Evolutionary conservation across 176 grass and related monocot genomes (phyloP).

Genomic region (Raddia guianensis): DNA sequence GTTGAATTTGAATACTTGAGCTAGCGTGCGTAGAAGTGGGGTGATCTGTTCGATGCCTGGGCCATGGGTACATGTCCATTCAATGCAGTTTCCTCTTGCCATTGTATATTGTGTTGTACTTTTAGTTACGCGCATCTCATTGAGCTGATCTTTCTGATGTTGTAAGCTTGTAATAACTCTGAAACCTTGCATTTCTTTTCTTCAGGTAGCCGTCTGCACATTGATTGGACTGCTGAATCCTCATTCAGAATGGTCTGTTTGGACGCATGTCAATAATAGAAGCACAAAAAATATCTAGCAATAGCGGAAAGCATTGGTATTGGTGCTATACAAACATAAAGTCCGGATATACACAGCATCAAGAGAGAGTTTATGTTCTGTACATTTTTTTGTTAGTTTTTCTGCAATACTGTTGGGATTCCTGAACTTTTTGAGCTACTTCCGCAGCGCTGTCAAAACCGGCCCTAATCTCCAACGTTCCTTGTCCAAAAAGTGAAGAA

Average conservation of each 20-base stretch:
- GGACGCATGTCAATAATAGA: slow-evolving; percentile 22
- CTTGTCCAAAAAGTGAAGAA: neutral
- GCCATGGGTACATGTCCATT: neutral
- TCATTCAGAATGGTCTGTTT: neutral
- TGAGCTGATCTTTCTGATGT: slow-evolving; percentile 10
- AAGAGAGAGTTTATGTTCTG: neutral
- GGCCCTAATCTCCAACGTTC: no score
- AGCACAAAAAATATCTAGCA: neutral
- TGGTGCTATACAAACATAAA: neutral
- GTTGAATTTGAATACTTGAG: neutral
- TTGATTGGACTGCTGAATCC: neutral
- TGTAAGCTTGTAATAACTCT: neutral
- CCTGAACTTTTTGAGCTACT: neutral
- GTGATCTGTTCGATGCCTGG: neutral
- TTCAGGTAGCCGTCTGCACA: slow-evolving; percentile 28
- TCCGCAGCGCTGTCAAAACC: neutral
- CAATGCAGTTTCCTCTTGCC: neutral
- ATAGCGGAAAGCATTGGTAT: neutral
- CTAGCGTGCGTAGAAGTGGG: neutral
- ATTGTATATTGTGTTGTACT: neutral
- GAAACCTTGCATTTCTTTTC: neutral
- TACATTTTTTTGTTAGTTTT: neutral
- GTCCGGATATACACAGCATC: neutral
- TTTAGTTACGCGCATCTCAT: neutral
- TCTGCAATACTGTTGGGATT: neutral